Percentiles rank a stretch among this genome's conserved stretches.
Conservation (phyloP, 768 basidiomycete species). For the Pleurotus eryngii region DNA sequence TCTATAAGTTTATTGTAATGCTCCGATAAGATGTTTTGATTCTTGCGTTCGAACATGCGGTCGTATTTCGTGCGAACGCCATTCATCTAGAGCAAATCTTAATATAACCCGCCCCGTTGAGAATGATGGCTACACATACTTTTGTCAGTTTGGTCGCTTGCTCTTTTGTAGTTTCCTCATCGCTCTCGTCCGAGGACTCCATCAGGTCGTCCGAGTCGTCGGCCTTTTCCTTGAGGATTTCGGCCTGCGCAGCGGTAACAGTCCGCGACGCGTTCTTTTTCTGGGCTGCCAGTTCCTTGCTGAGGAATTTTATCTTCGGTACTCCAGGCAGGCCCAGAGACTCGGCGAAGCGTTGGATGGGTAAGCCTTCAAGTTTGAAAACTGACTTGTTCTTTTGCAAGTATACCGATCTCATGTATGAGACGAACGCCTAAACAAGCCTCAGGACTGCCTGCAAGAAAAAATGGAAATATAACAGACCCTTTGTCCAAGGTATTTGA, state of each 20-base stretch:
- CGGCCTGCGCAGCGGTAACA: conserved; percentile 32
- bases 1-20: conserved; percentile 90
- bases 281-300: conserved; percentile 61
- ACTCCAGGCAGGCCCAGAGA: conserved; percentile 91
- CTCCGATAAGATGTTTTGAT: conserved; percentile 86
- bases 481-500: conserved; percentile 94
- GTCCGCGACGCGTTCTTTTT: conserved; percentile 71
- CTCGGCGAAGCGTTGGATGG: conserved; percentile 80
- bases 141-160: conserved; percentile 30
- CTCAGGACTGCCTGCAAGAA: neutral
- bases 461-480: conserved; percentile 43
- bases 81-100: conserved; percentile 18
- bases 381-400: conserved; percentile 92
- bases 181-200: conserved; percentile 25
- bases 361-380: conserved; percentile 83
- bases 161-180: conserved; percentile 22
- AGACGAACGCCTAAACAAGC: conserved; percentile 77
- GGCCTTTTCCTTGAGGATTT: conserved; percentile 19
- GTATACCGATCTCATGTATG: conserved; percentile 89
- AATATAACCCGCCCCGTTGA: neutral
- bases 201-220: conserved; percentile 20
- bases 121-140: conserved; percentile 29
- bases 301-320: conserved; percentile 91
- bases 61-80: conserved; percentile 90
- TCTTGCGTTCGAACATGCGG: conserved; percentile 95